Evolutionary conservation across 176 grass and related monocot genomes (phyloP).

Genomic region (Musa itinerans): DNA sequence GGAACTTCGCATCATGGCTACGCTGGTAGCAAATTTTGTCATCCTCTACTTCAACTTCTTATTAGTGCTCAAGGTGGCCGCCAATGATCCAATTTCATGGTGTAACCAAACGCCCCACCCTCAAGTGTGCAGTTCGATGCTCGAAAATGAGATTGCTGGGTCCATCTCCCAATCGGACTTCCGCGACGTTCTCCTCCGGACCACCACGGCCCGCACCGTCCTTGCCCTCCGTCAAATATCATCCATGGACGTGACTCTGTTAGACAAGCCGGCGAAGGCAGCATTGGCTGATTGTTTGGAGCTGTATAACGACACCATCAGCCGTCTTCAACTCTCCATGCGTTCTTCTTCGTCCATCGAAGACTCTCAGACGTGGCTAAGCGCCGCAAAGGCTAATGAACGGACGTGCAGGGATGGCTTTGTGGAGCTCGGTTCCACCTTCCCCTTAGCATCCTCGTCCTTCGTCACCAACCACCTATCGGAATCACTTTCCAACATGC

Average conservation of each 20-base stretch:
- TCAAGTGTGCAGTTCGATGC: constrained; percentile 12
- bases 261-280: background rate
- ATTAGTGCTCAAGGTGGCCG: background rate
- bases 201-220: background rate
- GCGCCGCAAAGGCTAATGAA: constrained; percentile 18
- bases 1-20: too few relatives aligned
- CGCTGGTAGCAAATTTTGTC: too few relatives aligned
- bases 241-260: background rate
- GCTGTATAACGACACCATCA: constrained; percentile 7
- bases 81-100: background rate
- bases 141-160: background rate
- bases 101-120: constrained; percentile 14
- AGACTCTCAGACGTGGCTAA: constrained; percentile 18
- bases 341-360: background rate
- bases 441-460: background rate
- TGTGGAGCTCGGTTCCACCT: background rate
- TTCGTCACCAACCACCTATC: background rate
- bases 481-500: constrained; percentile 8
- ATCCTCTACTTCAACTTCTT: too few relatives aligned
- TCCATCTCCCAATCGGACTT: background rate
- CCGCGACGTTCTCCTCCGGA: background rate
- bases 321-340: background rate
- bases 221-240: background rate
- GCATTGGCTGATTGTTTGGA: constrained; percentile 7
- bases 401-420: constrained; percentile 8